phyloP scores from a whole-genome alignment of 495 filamentous ascomycete species.

The Hypoxylon cercidicola region DNA sequence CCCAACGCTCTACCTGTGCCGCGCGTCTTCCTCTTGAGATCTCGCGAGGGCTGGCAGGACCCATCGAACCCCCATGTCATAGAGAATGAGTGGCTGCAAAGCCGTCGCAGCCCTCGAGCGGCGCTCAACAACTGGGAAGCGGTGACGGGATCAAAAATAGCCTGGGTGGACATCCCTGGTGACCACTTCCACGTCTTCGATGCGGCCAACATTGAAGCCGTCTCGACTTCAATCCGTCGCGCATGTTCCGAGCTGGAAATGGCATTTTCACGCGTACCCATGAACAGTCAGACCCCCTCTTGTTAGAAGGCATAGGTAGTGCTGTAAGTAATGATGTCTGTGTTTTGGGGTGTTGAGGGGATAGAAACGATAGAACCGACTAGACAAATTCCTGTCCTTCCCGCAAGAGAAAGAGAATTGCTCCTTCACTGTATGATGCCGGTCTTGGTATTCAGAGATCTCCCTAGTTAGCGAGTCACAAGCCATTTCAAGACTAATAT shows the following conservation, averaged over 20 bases:
- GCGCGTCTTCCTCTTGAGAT: slow-evolving; percentile 15
- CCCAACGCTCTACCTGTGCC: not conserved
- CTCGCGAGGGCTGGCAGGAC: slow-evolving; percentile 20
- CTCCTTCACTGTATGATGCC: not conserved
- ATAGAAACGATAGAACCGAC: not conserved
- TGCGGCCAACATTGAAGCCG: slow-evolving; percentile 7
- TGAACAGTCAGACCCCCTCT: not conserved
- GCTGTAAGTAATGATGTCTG: not conserved
- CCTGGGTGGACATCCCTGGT: slow-evolving; percentile 17
- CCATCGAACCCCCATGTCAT: slow-evolving; percentile 10
- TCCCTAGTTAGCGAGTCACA: not conserved
- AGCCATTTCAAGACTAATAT: not conserved
- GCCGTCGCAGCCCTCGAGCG: slow-evolving; percentile 6
- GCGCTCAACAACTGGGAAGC: slow-evolving; percentile 8
- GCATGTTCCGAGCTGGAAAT: slow-evolving; percentile 4
- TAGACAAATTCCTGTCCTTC: not conserved
- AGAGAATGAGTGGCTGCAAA: slow-evolving; percentile 16
- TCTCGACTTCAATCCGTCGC: slow-evolving; percentile 7
- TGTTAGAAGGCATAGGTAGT: not conserved
- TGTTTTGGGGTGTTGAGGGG: not conserved
- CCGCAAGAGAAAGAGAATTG: not conserved
- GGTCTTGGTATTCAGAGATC: not conserved
- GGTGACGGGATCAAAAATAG: slow-evolving; percentile 8
- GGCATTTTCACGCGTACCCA: not conserved
- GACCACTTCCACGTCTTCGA: slow-evolving; percentile 21